These are phyloP conservation scores for Pythium plurisporium DNA, from an alignment of 352 stramenopile genomes.

Conservation along the genomic window DNA sequence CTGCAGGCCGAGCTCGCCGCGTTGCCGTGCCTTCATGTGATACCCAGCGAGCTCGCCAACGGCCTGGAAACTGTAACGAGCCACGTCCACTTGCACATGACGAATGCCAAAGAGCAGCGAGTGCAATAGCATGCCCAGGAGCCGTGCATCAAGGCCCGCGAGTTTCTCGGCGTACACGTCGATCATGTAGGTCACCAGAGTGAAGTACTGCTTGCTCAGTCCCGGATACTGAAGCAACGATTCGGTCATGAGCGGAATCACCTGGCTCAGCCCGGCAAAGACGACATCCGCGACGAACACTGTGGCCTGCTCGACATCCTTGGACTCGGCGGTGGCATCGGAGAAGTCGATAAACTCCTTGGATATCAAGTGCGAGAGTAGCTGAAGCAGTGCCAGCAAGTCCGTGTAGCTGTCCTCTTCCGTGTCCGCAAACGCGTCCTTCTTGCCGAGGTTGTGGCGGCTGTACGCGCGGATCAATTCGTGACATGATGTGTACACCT, in stretches of 20 bases:
- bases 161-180: conserved; percentile 85
- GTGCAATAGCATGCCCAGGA: conserved; percentile 75
- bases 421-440: conserved; percentile 49
- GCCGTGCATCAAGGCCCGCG: conserved; percentile 39
- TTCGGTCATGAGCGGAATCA: conserved; percentile 90
- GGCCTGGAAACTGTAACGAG: conserved; percentile 80
- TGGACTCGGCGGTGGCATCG: conserved; percentile 54
- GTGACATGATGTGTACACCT: conserved; percentile 69
- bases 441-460: conserved; percentile 63
- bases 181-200: conserved; percentile 82
- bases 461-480: conserved; percentile 68
- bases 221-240: conserved; percentile 80
- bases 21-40: conserved; percentile 59
- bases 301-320: conserved; percentile 52
- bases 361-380: conserved; percentile 72
- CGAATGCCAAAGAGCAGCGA: conserved; percentile 73
- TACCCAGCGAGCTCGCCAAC: conserved; percentile 69
- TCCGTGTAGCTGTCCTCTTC: conserved; percentile 80
- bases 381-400: conserved; percentile 65
- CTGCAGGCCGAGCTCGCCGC: conserved; percentile 42
- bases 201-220: conserved; percentile 88
- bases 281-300: conserved; percentile 83
- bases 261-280: conserved; percentile 79
- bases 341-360: conserved; percentile 88
- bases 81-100: conserved; percentile 68